These are phyloP conservation scores for Fusarium protoensiforme DNA, from an alignment of 2,329 filamentous ascomycete species.

Conservation along the genomic window DNA sequence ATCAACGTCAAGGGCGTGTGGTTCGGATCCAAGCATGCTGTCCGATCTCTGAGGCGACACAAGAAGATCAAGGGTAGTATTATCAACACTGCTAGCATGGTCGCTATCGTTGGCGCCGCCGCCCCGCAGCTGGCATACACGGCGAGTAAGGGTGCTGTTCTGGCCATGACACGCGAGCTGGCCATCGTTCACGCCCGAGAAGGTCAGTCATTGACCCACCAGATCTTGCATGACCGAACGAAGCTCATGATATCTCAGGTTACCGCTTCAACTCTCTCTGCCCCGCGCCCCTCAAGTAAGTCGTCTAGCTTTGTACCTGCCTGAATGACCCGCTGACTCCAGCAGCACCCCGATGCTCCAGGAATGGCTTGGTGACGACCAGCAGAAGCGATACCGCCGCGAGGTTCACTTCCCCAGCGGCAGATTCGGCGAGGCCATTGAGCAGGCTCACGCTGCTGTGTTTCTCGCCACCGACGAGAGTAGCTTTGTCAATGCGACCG, in stretches of 20 bases:
- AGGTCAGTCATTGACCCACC: not conserved
- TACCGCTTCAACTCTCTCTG: not conserved
- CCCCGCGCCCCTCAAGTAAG: not conserved
- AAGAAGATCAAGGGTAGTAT: conserved; percentile 75
- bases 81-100: conserved; percentile 80
- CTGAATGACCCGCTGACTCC: too few relatives aligned
- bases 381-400: not conserved
- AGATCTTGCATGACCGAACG: too few relatives aligned
- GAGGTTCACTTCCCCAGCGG: not conserved
- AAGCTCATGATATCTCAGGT: not conserved
- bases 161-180: not conserved
- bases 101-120: conserved; percentile 77
- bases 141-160: conserved; percentile 78
- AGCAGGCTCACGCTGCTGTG: not conserved
- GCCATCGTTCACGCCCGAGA: not conserved
- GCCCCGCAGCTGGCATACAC: conserved; percentile 81
- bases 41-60: too few relatives aligned
- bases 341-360: not conserved
- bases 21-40: too few relatives aligned
- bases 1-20: too few relatives aligned
- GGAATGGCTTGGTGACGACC: not conserved
- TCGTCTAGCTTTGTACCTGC: too few relatives aligned
- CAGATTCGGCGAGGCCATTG: not conserved
- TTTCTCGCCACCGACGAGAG: not conserved
- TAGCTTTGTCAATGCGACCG: not conserved